Percentiles rank a stretch among this genome's conserved stretches.
These are phyloP conservation scores for Zostera marina DNA, from an alignment of 116 monocot species.

Conservation along the genomic window DNA sequence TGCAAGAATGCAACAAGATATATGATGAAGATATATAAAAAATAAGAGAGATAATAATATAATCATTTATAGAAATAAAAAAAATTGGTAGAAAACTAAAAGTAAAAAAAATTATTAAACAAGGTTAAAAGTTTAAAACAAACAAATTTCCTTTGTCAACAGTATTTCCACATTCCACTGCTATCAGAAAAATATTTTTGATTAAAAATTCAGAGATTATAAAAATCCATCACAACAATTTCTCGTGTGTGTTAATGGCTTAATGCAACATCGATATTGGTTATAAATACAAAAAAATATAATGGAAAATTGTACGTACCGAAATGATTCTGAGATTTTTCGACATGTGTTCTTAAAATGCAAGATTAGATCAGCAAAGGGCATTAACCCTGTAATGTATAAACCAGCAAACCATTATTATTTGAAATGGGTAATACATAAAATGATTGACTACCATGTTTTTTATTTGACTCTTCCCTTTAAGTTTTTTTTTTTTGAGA, in stretches of 20 bases:
- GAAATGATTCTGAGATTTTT: conserved; percentile 63
- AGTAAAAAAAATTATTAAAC: too few relatives aligned
- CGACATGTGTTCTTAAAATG: conserved; percentile 79
- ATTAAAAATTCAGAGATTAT: too few relatives aligned
- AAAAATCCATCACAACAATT: not conserved
- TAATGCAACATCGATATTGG: not conserved
- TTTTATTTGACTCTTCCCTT: not conserved
- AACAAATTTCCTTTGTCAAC: too few relatives aligned
- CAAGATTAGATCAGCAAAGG: conserved; percentile 71
- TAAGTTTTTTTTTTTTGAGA: too few relatives aligned
- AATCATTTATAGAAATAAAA: too few relatives aligned
- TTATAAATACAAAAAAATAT: not conserved
- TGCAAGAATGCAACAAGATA: too few relatives aligned
- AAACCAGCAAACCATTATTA: not conserved
- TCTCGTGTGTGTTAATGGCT: not conserved
- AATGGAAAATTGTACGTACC: conserved; percentile 20
- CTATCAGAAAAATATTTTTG: too few relatives aligned
- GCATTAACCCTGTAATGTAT: conserved; percentile 50
- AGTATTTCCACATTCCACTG: too few relatives aligned
- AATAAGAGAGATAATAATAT: too few relatives aligned
- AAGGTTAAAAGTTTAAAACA: too few relatives aligned
- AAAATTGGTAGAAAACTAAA: too few relatives aligned
- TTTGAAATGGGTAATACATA: not conserved
- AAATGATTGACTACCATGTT: not conserved
- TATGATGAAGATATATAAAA: too few relatives aligned